Evolutionary conservation across 1,139 yeast genomes (phyloP), one percentile per base, ranked within the genome.

Genomic region (Kurtzmaniella quercitrusa): DNA sequence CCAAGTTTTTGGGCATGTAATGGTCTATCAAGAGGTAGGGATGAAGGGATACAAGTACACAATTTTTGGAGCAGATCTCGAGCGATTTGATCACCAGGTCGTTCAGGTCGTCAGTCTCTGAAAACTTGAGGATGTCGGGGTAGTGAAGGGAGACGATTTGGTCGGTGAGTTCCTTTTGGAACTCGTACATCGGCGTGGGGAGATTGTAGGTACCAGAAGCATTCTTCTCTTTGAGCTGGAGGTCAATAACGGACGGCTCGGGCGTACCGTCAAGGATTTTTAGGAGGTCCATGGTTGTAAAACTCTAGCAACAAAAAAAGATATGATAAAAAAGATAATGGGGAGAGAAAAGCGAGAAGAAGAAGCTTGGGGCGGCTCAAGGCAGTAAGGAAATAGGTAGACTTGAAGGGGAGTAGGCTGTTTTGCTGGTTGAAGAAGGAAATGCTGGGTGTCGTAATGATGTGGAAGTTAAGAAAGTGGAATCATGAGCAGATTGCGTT

Each of bases 91-190:
- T 66, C 40, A 87, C 78, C 42, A 85, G 78, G 40, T 79, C 81
- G 39, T 79, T 79, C 39, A 60, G 55, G 52, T 70, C 75, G 52
- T 65, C 73, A 46, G 88, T 80, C 59, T 89, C 96, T 57, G 89
- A 90, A 61, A 85, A 89, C 63, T 89, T 84, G 54, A 91, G 70
- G 45, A 93, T 88, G 59, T 91, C 98, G 29, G 95, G 82, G 58
- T 90, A 90, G 62, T 93, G 98, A 38, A 90, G 69, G 1, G 96
- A 86, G 7, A 93, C 86, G 24, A 93, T 90, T 59, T 90, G 96
- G 64, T 91, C 96, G n/a, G 93, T 87, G 44, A 93, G 73, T 57
- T 89, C 95, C 55, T 83, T 85, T 59, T 93, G 98, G 53, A 88
- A 85, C 49, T 86, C 90, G 47, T 87, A 81, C 84, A 91, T 82